These are phyloP conservation scores for Cyberlindnera mississippiensis DNA, from an alignment of 805 yeast species.

Conservation along the genomic window DNA sequence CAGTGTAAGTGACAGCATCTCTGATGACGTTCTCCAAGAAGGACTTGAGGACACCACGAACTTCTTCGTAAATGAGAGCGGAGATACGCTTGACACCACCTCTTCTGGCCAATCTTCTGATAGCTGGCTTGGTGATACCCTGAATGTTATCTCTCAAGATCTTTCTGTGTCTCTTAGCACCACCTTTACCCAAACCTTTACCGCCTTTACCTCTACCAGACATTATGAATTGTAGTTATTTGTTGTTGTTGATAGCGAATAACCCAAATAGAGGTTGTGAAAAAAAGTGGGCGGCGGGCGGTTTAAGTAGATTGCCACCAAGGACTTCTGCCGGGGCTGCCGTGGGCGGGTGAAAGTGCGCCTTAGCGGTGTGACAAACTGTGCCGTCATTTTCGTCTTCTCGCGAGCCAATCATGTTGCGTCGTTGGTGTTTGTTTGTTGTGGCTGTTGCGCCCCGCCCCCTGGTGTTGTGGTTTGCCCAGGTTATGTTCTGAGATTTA, in stretches of 20 bases:
- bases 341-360: too few relatives aligned
- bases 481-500: conserved; percentile 7
- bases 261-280: not conserved
- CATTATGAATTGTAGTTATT: conserved; percentile 46
- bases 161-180: conserved; percentile 99
- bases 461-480: not conserved
- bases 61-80: conserved; percentile 97
- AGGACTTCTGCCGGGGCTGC: not conserved
- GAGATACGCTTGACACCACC: conserved; percentile 99
- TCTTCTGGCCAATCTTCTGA: conserved; percentile 99
- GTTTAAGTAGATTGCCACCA: conserved; percentile 1
- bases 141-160: conserved; percentile 98
- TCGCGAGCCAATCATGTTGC: conserved; percentile 6
- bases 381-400: not conserved
- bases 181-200: conserved; percentile 99
- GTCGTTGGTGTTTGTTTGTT: not conserved
- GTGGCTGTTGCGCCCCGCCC: not conserved
- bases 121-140: conserved; percentile 99
- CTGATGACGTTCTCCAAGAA: conserved; percentile 97
- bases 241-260: conserved; percentile 9
- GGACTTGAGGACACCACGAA: conserved; percentile 92
- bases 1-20: conserved; percentile 99
- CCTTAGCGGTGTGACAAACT: not conserved
- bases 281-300: conserved; percentile 3
- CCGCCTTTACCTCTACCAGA: conserved; percentile 99